These are phyloP conservation scores for Aspergillus sp. DNA, from an alignment of 2,329 filamentous ascomycete species.

Conservation along the genomic window DNA sequence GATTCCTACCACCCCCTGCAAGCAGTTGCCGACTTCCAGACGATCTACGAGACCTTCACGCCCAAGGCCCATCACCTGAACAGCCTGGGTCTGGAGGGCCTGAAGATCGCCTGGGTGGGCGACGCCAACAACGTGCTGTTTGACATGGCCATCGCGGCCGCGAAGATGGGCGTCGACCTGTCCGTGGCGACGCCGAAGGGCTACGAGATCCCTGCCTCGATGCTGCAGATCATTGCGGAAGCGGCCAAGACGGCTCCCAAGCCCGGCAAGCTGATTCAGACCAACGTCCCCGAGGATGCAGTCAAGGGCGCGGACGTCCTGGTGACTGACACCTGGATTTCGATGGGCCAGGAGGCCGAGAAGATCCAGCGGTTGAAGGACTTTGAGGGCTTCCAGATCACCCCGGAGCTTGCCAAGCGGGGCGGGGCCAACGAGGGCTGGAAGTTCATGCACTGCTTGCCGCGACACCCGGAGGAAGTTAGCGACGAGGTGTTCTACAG, in stretches of 20 bases:
- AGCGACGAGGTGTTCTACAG: constrained; percentile 93
- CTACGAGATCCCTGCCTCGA: constrained; percentile 75
- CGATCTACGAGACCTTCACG: constrained; percentile 76
- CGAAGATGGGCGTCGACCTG: constrained; percentile 84
- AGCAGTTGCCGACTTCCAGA: constrained; percentile 90
- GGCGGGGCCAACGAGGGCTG: constrained; percentile 85
- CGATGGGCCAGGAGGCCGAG: constrained; percentile 95
- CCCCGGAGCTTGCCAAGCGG: constrained; percentile 74
- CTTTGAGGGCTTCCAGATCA: constrained; percentile 91
- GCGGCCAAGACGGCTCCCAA: constrained; percentile 58
- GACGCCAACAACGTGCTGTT: constrained; percentile 97
- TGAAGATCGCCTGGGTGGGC: constrained; percentile 94
- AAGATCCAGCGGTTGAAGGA: constrained; percentile 71
- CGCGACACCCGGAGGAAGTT: constrained; percentile 89
- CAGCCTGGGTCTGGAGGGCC: constrained; percentile 69
- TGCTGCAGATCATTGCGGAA: constrained; percentile 70
- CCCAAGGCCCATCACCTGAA: constrained; percentile 39
- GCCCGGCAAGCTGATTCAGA: constrained; percentile 70
- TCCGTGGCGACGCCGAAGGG: constrained; percentile 82
- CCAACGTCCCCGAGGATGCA: constrained; percentile 76
- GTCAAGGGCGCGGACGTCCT: constrained; percentile 84
- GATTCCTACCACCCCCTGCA: constrained; percentile 93
- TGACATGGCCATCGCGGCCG: constrained; percentile 82
- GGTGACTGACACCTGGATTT: constrained; percentile 97
- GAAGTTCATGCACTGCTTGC: constrained; percentile 99